Conservation (phyloP, 192 early-diverging fungal genomes). For the Glomus cerebriforme region DNA sequence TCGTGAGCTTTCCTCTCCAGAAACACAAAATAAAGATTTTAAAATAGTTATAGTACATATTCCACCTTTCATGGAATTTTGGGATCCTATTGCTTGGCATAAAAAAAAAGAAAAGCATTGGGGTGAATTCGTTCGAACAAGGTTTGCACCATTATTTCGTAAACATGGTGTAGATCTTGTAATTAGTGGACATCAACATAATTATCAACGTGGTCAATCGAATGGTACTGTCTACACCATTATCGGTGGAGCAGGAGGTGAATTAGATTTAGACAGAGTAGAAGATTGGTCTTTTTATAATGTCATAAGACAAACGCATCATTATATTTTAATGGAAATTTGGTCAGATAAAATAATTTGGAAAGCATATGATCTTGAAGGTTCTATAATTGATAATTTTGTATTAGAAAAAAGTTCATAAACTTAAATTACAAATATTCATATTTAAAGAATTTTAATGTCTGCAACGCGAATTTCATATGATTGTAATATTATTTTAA, state of each 20-base stretch:
- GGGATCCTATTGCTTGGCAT: conserved; percentile 71
- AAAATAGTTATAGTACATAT: conserved; percentile 71
- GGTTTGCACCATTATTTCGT: conserved; percentile 69
- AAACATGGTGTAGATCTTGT: conserved; percentile 69
- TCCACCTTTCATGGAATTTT: conserved; percentile 75
- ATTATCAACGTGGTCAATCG: conserved; percentile 64
- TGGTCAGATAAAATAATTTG: conserved; percentile 44
- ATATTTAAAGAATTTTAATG: not conserved
- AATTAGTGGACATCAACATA: conserved; percentile 79
- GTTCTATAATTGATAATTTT: conserved; percentile 18
- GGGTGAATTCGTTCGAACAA: conserved; percentile 66
- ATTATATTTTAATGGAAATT: conserved; percentile 48
- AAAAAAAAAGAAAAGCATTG: conserved; percentile 67
- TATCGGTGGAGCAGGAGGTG: conserved; percentile 74
- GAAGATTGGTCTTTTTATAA: conserved; percentile 67
- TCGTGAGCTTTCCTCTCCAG: conserved; percentile 57
- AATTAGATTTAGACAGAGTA: conserved; percentile 61
- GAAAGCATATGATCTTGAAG: conserved; percentile 43
- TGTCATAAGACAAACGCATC: conserved; percentile 39
- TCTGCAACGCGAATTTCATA: too few species aligned
- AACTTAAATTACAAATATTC: not conserved
- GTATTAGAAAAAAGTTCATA: not conserved
- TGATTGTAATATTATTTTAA: too few species aligned
- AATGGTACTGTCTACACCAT: conserved; percentile 66
- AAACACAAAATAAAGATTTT: conserved; percentile 56